These are phyloP conservation scores for Protomyces inouyei DNA, from an alignment of 1,139 yeast genomes.

Conservation along the genomic window DNA sequence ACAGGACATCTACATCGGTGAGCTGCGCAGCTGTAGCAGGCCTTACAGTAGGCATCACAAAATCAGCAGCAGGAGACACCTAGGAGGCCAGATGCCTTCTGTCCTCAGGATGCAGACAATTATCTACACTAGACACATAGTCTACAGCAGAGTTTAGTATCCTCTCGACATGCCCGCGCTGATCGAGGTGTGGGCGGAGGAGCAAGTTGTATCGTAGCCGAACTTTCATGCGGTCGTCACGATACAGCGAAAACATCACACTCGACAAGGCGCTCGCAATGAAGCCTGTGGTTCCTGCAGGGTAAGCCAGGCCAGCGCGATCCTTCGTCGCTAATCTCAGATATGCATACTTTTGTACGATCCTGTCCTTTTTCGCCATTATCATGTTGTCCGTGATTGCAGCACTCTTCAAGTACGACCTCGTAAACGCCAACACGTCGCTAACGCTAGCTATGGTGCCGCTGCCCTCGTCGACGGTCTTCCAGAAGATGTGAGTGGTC, in stretches of 20 bases:
- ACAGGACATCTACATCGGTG: too few relatives aligned
- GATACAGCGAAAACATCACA: neutral
- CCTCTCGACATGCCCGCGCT: too few relatives aligned
- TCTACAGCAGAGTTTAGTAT: too few relatives aligned
- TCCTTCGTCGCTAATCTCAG: neutral
- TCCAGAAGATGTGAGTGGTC: constrained; percentile 53
- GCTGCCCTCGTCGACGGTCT: constrained; percentile 36
- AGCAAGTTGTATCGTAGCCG: too few relatives aligned
- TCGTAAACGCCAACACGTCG: neutral
- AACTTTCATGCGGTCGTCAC: neutral
- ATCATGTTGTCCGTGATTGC: constrained; percentile 83
- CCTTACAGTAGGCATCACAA: too few relatives aligned
- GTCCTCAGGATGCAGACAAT: too few relatives aligned
- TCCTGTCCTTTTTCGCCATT: constrained; percentile 84
- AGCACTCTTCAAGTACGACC: constrained; percentile 59
- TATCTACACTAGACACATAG: too few relatives aligned
- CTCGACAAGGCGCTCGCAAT: neutral
- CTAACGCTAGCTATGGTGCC: constrained; percentile 44
- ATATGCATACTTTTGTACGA: constrained; percentile 87
- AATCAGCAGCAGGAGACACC: too few relatives aligned
- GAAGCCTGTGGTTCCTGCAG: constrained; percentile 22
- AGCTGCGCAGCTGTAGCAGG: too few relatives aligned
- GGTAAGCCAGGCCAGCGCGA: neutral
- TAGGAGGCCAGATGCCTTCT: too few relatives aligned
- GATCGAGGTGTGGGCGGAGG: too few relatives aligned